A percentile compares a stretch with the other conserved stretches of the same genome.
phyloP scores from a whole-genome alignment of 306 rosid species.

The Cicer cuneatum region DNA sequence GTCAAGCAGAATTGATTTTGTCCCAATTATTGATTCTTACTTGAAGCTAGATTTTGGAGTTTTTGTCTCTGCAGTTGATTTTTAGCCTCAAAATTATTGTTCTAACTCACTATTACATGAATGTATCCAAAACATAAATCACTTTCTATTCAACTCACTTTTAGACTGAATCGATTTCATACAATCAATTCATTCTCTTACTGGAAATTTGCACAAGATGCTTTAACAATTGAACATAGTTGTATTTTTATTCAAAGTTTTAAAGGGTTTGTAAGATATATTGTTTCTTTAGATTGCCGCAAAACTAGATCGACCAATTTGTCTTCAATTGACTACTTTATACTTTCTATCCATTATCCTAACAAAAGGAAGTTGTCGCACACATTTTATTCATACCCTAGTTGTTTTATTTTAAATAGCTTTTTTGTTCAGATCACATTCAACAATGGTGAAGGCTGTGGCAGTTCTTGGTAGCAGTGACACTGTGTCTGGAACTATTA shows the following conservation, averaged over 20 bases:
- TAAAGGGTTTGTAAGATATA: neutral
- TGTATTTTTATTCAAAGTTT: neutral
- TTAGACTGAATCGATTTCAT: too few relatives aligned
- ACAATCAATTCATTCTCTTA: neutral
- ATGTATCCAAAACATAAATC: too few relatives aligned
- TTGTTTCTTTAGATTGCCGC: neutral
- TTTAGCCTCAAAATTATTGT: too few relatives aligned
- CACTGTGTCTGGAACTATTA: conserved; percentile 70
- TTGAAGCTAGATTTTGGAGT: too few relatives aligned
- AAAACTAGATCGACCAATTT: neutral
- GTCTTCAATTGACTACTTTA: neutral
- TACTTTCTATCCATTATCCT: neutral
- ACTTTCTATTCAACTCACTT: too few relatives aligned
- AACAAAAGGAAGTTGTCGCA: neutral
- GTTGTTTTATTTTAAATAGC: conserved; percentile 38
- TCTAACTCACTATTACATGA: too few relatives aligned
- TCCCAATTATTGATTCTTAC: too few relatives aligned
- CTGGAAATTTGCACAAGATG: neutral
- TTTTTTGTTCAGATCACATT: conserved; percentile 74
- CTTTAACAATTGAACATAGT: neutral
- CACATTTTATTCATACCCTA: neutral
- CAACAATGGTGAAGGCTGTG: conserved; percentile 86
- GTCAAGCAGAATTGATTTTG: too few relatives aligned
- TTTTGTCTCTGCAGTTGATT: too few relatives aligned
- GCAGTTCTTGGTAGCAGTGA: conserved; percentile 79